Evolutionary conservation across 345 rosid species (phyloP), one percentile per base, ranked within the genome.

Genomic region (Gossypium herbaceum): DNA sequence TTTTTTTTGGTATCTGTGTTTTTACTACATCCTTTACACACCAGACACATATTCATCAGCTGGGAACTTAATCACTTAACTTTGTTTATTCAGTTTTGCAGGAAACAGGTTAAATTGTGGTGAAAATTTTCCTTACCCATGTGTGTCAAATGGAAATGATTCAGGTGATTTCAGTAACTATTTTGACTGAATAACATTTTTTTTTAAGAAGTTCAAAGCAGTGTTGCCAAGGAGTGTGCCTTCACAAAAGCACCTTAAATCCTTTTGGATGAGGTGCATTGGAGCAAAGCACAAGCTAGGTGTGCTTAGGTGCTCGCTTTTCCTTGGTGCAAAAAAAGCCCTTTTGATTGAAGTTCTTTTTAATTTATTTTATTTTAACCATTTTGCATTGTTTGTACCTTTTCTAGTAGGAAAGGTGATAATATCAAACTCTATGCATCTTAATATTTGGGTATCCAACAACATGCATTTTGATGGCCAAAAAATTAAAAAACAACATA

Each of bases 81-180:
- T 72, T 71, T 79, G 70, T 75, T 80, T 74, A 45, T 76, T 77
- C 89, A 94, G 98, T 85, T 92, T 92, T 81, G 81, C 95, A 12
- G 90, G 82, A 73, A 94, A 91, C 83, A 82, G 75, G 75, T 79
- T 94, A 77, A 88, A 77, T 62, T 94, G 98, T 82, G 97, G 92
- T 59, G 27, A 9, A 82, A 71, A 34, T 75, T 75, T 77, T 68
- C 81, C 69, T 12, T 85, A 77, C 25, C 83, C 44, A n/a, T 94
- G 98, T 75, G 95, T 74, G 79, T 88, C 94, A 73, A 74, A 55
- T 71, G 81, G 77, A 45, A 74, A 69, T 13, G 85, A 75, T 81
- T 86, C 92, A 79, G 97, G 98, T 92, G 81, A 64, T 13, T 79
- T 10, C 63, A 60, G 12, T 71, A 12, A 39, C 65, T 48, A 56